Base-by-base conservation (phyloP, 2,329 filamentous ascomycete genomes). In the Lasiodiplodia gonubiensis region DNA sequence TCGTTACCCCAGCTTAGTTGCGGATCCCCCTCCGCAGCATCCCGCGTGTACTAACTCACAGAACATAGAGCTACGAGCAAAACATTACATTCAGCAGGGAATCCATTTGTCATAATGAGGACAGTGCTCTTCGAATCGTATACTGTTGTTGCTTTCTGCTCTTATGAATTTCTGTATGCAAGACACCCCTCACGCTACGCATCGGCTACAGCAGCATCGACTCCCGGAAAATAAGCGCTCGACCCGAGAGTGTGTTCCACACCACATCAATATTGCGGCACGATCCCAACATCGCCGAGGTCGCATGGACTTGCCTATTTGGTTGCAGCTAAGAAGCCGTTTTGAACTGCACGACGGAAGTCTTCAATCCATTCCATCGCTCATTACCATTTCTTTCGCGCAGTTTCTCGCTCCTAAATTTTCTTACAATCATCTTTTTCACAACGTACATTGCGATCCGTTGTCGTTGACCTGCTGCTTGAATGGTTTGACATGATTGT, bases 1-100 rank as follows among this genome's bases (percentile, higher is more conserved):
- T 42, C 55, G 35, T 59, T 59, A 46, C 42, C 42, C 42, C 42
- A 46, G 39, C 39, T n/a, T 33, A 18, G 16, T 46, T 46, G 39
- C 39, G 18, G 16, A 46, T 46, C 39, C 16, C 39, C 39, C 39
- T 46, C 18, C 7, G 39, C 39, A 16, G 16, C 39, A 46, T 3
- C 16, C 39, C 18, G 39, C 6, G 16, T 46, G 39, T 18, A 18
- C 39, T 46, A 46, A 18, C 16, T n/a, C 16, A 46, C 18, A 16
- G 10, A 39, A 39, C 37, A 12, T 11, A 12, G 14, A 39, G 11
- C 14, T 2, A 4, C 16, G 18, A 46, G 16, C 18, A 18, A 8
- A 46, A 18, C 18, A 18, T 8, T 33, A 6, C 7, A 46, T 46
- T 3, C 7, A 6, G 16, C 39, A 46, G 16, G 39, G 8, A 46